Evolutionary conservation across 768 basidiomycete species (phyloP).

Genomic region (Lepiota venenata): DNA sequence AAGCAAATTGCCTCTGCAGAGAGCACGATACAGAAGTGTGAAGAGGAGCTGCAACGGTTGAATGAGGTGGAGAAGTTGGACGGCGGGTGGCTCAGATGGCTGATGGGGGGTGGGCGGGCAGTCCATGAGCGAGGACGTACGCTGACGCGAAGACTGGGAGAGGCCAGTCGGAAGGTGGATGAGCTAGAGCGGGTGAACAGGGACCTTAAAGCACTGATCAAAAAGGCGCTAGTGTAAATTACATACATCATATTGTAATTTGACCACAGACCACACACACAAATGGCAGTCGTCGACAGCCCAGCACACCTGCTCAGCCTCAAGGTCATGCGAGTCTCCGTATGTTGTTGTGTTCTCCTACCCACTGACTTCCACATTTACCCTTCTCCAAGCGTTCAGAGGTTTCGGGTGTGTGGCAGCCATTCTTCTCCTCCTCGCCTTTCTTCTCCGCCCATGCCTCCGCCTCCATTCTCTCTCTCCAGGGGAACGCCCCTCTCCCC

Average conservation of each 20-base stretch:
- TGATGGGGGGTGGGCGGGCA: constrained; percentile 42
- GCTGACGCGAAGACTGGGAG: constrained; percentile 72
- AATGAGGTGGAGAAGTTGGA: constrained; percentile 55
- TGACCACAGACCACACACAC: constrained; percentile 10
- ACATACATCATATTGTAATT: constrained; percentile 11
- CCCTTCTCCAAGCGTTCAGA: constrained; percentile 56
- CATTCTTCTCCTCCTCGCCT: constrained; percentile 77
- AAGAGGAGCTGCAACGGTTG: constrained; percentile 70
- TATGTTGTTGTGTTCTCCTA: constrained; percentile 26
- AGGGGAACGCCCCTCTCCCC: constrained; percentile 64
- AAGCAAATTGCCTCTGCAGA: constrained; percentile 59
- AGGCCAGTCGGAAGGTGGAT: constrained; percentile 65
- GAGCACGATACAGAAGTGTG: constrained; percentile 62
- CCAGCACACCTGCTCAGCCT: constrained; percentile 68
- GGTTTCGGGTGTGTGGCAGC: constrained; percentile 76
- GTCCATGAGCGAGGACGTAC: constrained; percentile 60
- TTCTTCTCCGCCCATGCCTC: constrained; percentile 80
- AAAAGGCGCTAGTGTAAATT: constrained; percentile 24
- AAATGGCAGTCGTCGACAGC: constrained; percentile 43
- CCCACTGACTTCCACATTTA: constrained; percentile 9
- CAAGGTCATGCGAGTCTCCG: constrained; percentile 88
- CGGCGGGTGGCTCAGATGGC: constrained; percentile 30
- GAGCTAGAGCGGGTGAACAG: constrained; percentile 67
- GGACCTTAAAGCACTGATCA: constrained; percentile 53
- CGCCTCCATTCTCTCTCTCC: constrained; percentile 71